Evolutionary conservation across 2,329 filamentous ascomycete genomes (phyloP).

Genomic region (Acarospora socialis): DNA sequence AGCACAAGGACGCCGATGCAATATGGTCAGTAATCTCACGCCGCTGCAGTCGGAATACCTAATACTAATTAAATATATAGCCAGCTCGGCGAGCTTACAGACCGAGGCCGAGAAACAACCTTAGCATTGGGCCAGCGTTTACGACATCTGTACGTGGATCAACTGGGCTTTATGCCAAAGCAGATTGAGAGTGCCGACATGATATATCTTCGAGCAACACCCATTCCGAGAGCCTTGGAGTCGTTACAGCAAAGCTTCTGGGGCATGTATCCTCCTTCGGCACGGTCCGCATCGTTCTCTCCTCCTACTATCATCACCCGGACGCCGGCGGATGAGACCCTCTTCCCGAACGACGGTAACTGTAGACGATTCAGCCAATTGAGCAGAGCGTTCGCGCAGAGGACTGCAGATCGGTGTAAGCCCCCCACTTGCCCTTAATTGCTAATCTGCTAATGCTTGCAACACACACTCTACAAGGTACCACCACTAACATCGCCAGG

Average conservation of each 20-base stretch:
- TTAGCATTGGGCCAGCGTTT: slow-evolving; percentile 53
- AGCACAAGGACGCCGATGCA: slow-evolving; percentile 55
- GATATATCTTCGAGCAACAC: slow-evolving; percentile 61
- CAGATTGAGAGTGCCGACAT: slow-evolving; percentile 41
- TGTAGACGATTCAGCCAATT: slow-evolving; percentile 61
- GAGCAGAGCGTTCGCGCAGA: slow-evolving; percentile 54
- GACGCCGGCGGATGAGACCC: slow-evolving; percentile 54
- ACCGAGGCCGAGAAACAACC: slow-evolving; percentile 59
- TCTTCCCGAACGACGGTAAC: slow-evolving; percentile 63
- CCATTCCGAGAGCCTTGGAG: slow-evolving; percentile 61
- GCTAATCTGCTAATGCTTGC: background rate
- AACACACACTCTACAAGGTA: background rate
- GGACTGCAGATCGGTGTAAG: slow-evolving; percentile 52
- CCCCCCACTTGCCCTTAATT: slow-evolving; percentile 1
- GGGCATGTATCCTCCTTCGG: slow-evolving; percentile 54
- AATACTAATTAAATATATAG: slow-evolving; percentile 17
- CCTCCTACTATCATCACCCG: slow-evolving; percentile 53
- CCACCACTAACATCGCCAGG: slow-evolving; percentile 17
- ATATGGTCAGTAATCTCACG: slow-evolving; percentile 54
- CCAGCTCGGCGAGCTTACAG: slow-evolving; percentile 53
- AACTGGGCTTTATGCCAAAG: slow-evolving; percentile 55
- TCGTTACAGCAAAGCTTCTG: slow-evolving; percentile 62
- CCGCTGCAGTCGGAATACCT: background rate
- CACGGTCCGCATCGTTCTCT: slow-evolving; percentile 38
- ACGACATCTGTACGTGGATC: slow-evolving; percentile 59